A percentile compares a stretch with the other conserved stretches of the same genome.
Conservation (phyloP, 1,284 basidiomycete genomes). For the Caloboletus firmus region DNA sequence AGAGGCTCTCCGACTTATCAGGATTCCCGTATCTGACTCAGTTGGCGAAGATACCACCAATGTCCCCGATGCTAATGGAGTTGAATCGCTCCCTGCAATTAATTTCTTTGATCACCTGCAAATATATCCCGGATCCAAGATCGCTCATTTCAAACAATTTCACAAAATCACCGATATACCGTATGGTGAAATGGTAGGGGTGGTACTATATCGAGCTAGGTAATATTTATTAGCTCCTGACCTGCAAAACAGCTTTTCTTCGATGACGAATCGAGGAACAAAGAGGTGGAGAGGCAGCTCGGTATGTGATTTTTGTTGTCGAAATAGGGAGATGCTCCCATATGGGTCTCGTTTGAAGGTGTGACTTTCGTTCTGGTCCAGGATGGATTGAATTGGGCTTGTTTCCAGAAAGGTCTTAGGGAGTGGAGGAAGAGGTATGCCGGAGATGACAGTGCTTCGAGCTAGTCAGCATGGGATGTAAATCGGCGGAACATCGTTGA, state of each 20-base stretch:
- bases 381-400: conserved; percentile 50
- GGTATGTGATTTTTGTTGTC: conserved; percentile 19
- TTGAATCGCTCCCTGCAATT: conserved; percentile 43
- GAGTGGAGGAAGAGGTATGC: conserved; percentile 53
- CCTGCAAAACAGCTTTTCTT: conserved; percentile 65
- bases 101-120: conserved; percentile 79
- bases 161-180: conserved; percentile 73
- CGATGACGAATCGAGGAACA: conserved; percentile 78
- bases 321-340: conserved; percentile 1
- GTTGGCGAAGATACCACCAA: conserved; percentile 41
- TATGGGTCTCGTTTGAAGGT: conserved; percentile 42
- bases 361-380: conserved; percentile 68
- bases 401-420: conserved; percentile 61
- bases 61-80: conserved; percentile 13
- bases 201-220: background rate
- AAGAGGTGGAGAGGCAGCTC: conserved; percentile 62
- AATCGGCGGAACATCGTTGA: background rate
- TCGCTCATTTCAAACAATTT: conserved; percentile 76
- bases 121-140: conserved; percentile 87
- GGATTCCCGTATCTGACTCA: conserved; percentile 52
- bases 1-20: conserved; percentile 70
- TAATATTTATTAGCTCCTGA: background rate
- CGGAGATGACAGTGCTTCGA: conserved; percentile 1
- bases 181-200: conserved; percentile 77
- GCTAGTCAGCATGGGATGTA: conserved; percentile 7